These are phyloP conservation scores for Ceratobasidium sp. DNA, from an alignment of 1,284 basidiomycete genomes.

Conservation along the genomic window DNA sequence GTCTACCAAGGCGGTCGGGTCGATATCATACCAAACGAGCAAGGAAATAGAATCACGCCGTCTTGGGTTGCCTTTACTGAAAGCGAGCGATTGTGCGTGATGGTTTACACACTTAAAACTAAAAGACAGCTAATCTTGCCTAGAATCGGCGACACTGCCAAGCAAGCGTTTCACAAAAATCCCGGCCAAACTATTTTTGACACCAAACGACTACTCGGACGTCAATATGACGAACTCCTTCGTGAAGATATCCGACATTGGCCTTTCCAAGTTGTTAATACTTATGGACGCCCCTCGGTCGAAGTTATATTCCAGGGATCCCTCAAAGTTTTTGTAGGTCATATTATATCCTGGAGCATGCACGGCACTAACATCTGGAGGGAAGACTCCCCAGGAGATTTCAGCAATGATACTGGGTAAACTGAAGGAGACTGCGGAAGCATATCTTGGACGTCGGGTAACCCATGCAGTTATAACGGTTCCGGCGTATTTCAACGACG, in stretches of 20 bases:
- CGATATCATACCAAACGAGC: conserved; percentile 97
- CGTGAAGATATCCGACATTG: conserved; percentile 87
- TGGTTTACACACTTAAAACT: background rate
- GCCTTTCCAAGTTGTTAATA: conserved; percentile 83
- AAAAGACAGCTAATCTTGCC: background rate
- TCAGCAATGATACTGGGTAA: conserved; percentile 94
- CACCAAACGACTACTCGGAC: conserved; percentile 95
- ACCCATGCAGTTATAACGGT: conserved; percentile 98
- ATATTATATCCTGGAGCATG: background rate
- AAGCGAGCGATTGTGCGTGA: conserved; percentile 80
- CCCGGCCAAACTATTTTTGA: conserved; percentile 97
- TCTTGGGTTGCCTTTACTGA: conserved; percentile 93
- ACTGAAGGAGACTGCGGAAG: conserved; percentile 99
- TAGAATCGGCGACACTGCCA: conserved; percentile 74
- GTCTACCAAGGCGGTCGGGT: conserved; percentile 92
- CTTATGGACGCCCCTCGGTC: conserved; percentile 86
- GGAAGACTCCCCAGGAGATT: conserved; percentile 83
- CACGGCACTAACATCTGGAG: conserved; percentile 29
- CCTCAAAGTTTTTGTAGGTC: conserved; percentile 79
- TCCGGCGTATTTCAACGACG: conserved; percentile 99
- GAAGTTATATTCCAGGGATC: conserved; percentile 87
- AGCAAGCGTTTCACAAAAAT: conserved; percentile 83
- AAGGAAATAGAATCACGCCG: conserved; percentile 96
- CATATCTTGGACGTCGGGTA: conserved; percentile 95
- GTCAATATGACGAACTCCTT: conserved; percentile 83